Percentiles rank a stretch among this genome's conserved stretches.
Evolutionary conservation across 2,329 filamentous ascomycete genomes (phyloP).

Genomic region (Fusarium sp.): DNA sequence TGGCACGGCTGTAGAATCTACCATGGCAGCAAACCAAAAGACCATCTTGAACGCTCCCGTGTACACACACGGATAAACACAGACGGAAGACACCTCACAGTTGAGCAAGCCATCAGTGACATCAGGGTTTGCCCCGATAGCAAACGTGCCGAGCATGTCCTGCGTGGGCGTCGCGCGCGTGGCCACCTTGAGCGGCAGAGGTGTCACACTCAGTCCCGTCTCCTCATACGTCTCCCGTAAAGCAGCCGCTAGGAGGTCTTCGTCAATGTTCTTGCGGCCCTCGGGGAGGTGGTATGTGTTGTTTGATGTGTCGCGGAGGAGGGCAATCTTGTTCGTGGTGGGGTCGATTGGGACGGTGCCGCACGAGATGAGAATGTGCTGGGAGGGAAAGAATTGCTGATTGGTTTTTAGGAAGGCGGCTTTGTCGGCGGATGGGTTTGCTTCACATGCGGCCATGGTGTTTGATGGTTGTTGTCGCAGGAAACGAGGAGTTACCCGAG

Average conservation of each 20-base stretch:
- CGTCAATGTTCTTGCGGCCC: neutral
- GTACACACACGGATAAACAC: slow-evolving; percentile 52
- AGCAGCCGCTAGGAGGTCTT: neutral
- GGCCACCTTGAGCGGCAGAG: slow-evolving; percentile 55
- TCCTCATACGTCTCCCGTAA: slow-evolving; percentile 51
- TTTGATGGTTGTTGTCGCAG: neutral
- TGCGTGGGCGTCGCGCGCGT: slow-evolving; percentile 57
- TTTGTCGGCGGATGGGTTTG: neutral
- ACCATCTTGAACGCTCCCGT: slow-evolving; percentile 54
- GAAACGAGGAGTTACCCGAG: neutral
- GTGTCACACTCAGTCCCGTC: slow-evolving; percentile 56
- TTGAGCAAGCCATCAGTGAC: slow-evolving; percentile 48
- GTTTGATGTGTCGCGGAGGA: slow-evolving; percentile 55
- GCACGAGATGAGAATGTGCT: slow-evolving; percentile 59
- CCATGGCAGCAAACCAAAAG: slow-evolving; percentile 55
- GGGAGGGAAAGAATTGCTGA: slow-evolving; percentile 54
- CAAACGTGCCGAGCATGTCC: neutral
- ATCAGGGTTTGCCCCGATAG: slow-evolving; percentile 16
- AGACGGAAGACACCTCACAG: slow-evolving; percentile 53
- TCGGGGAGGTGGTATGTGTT: neutral
- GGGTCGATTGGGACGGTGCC: slow-evolving; percentile 60
- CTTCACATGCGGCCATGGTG: neutral
- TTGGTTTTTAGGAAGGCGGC: neutral
- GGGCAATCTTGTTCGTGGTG: slow-evolving; percentile 51
- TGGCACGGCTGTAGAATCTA: slow-evolving; percentile 42